Evolutionary conservation across 1,284 basidiomycete species (phyloP).

Genomic region (Pholiota adiposa): DNA sequence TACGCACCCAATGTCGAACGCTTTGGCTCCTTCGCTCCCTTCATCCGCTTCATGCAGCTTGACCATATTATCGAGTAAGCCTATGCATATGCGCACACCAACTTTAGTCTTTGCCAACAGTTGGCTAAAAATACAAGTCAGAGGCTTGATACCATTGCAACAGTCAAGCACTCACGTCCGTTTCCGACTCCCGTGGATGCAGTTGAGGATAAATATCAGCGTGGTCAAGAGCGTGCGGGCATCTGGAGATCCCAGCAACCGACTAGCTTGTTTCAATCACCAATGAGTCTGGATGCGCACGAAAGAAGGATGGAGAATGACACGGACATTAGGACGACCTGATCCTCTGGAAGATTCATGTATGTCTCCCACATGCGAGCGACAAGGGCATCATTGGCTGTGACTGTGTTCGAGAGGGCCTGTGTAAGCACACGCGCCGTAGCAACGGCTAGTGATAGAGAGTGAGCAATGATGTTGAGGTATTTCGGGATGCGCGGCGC

Average conservation of each 20-base stretch:
- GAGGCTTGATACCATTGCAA: neutral
- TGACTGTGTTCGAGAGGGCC: conserved; percentile 75
- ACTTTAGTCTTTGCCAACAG: conserved; percentile 53
- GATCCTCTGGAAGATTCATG: conserved; percentile 69
- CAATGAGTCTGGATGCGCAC: conserved; percentile 14
- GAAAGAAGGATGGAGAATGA: conserved; percentile 13
- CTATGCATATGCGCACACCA: conserved; percentile 64
- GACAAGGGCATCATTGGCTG: conserved; percentile 63
- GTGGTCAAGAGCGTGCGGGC: conserved; percentile 61
- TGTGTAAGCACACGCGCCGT: conserved; percentile 68
- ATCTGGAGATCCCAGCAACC: conserved; percentile 74
- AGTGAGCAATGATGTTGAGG: conserved; percentile 4
- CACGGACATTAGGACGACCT: conserved; percentile 75
- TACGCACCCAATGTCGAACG: conserved; percentile 79
- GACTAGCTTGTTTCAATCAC: conserved; percentile 49
- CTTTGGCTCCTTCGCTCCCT: conserved; percentile 55
- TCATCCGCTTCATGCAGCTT: conserved; percentile 68
- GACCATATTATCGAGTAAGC: conserved; percentile 70
- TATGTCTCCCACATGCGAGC: conserved; percentile 65
- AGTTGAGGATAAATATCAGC: conserved; percentile 76
- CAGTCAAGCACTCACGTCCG: conserved; percentile 55
- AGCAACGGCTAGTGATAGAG: conserved; percentile 49
- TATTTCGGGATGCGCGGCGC: neutral
- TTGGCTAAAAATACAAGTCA: conserved; percentile 37
- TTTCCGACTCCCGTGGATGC: conserved; percentile 55